Percentiles rank a stretch among this genome's conserved stretches.
Evolutionary conservation across 768 basidiomycete genomes (phyloP).

Genomic region (Pleurotus sapidus): DNA sequence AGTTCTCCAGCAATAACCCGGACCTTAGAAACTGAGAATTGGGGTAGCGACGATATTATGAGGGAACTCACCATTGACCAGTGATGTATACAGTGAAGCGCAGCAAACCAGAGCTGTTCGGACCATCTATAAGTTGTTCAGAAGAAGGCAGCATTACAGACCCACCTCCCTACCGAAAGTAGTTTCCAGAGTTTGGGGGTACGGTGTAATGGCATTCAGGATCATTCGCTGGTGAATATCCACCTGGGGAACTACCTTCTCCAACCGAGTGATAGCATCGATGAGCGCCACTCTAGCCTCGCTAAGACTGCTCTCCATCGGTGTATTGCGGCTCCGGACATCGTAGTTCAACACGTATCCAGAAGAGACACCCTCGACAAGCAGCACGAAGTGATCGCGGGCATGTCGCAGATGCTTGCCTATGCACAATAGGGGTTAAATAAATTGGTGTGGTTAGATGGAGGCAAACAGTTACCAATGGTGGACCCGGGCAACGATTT

Average conservation of each 20-base stretch:
- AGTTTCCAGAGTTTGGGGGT: constrained; percentile 71
- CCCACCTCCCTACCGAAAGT: constrained; percentile 80
- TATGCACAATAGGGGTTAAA: constrained; percentile 23
- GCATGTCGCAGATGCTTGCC: constrained; percentile 88
- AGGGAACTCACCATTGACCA: constrained; percentile 74
- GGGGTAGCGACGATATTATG: background rate
- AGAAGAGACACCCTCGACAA: constrained; percentile 51
- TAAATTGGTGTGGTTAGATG: background rate
- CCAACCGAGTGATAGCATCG: constrained; percentile 54
- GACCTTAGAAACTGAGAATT: constrained; percentile 42
- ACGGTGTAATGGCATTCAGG: constrained; percentile 79
- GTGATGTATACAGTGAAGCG: constrained; percentile 83
- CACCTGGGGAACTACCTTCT: constrained; percentile 44
- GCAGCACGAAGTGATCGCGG: constrained; percentile 75
- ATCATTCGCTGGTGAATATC: constrained; percentile 59
- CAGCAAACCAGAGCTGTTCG: constrained; percentile 79
- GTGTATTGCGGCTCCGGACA: constrained; percentile 70
- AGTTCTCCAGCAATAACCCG: constrained; percentile 83
- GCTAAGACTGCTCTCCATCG: constrained; percentile 71
- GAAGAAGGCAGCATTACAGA: background rate
- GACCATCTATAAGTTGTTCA: background rate
- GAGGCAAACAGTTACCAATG: constrained; percentile 51
- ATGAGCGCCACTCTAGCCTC: constrained; percentile 58
- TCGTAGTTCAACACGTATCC: constrained; percentile 70
- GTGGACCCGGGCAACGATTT: constrained; percentile 83